Evolutionary conservation across 2,329 filamentous ascomycete genomes (phyloP).

Genomic region (Venturia asperata): DNA sequence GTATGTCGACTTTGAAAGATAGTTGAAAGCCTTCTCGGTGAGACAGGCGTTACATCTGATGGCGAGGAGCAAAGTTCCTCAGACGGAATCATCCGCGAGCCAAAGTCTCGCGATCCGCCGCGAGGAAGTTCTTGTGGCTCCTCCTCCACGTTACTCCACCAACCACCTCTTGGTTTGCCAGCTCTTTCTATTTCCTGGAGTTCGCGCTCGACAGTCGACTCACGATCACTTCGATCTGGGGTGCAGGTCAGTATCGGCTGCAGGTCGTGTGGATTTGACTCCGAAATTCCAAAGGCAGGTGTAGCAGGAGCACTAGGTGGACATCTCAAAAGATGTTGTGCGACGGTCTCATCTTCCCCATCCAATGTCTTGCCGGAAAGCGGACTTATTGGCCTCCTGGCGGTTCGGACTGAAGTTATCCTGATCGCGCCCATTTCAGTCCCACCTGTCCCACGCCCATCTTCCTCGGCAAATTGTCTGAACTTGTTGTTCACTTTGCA

Average conservation of each 20-base stretch:
- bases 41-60: not conserved
- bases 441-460: not conserved
- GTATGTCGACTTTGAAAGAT: not conserved
- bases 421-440: not conserved
- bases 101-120: not conserved
- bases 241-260: slow-evolving; percentile 1
- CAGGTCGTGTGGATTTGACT: not conserved
- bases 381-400: not conserved
- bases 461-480: slow-evolving; percentile 1
- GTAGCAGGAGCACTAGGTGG: not conserved
- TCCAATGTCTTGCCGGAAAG: not conserved
- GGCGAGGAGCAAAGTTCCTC: not conserved
- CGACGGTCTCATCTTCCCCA: not conserved
- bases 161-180: slow-evolving; percentile 9
- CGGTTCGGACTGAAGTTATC: not conserved
- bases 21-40: not conserved
- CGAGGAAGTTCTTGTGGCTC: slow-evolving; percentile 1
- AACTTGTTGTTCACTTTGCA: slow-evolving; percentile 10
- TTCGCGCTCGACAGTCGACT: slow-evolving; percentile 10
- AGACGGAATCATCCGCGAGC: not conserved
- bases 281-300: not conserved
- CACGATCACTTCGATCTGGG: slow-evolving; percentile 4
- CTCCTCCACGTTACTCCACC: not conserved
- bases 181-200: slow-evolving; percentile 5
- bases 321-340: not conserved